phyloP scores from a whole-genome alignment of 2,329 filamentous ascomycete species.

The Ophiobolus disseminans region DNA sequence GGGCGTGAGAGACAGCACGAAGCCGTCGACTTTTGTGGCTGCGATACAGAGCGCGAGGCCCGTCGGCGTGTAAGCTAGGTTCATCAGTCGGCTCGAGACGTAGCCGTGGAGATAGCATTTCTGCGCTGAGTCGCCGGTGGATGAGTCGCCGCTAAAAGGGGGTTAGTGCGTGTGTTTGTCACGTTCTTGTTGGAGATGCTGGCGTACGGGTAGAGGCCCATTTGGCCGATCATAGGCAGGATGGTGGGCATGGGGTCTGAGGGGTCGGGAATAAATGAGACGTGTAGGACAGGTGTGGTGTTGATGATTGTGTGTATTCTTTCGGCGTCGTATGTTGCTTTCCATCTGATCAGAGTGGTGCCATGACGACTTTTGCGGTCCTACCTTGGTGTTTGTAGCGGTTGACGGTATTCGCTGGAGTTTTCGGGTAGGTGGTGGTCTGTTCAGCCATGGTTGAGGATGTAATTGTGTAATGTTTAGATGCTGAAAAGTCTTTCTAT shows the following conservation, averaged over 20 bases:
- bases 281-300: conserved; percentile 74
- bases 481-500: too few relatives aligned
- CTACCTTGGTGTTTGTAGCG: conserved; percentile 70
- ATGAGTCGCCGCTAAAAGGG: conserved; percentile 67
- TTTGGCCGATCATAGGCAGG: conserved; percentile 85
- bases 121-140: conserved; percentile 70
- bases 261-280: conserved; percentile 72
- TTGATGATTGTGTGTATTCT: conserved; percentile 81
- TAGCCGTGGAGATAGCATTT: conserved; percentile 83
- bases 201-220: conserved; percentile 76
- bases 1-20: conserved; percentile 80
- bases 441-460: conserved; percentile 17
- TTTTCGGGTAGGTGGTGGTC: conserved; percentile 16
- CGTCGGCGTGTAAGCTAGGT: conserved; percentile 59
- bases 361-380: not conserved
- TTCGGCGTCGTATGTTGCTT: conserved; percentile 67
- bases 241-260: conserved; percentile 74
- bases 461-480: too few relatives aligned
- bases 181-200: too few relatives aligned
- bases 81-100: conserved; percentile 78
- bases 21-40: conserved; percentile 77
- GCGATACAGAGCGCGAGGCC: conserved; percentile 76
- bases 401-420: conserved; percentile 61
- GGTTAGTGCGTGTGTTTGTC: too few relatives aligned
- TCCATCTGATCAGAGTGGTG: not conserved